Evolutionary conservation across 2,329 filamentous ascomycete genomes (phyloP), one percentile per base, ranked within the genome.

Genomic region (Gliomastix tumulicola): DNA sequence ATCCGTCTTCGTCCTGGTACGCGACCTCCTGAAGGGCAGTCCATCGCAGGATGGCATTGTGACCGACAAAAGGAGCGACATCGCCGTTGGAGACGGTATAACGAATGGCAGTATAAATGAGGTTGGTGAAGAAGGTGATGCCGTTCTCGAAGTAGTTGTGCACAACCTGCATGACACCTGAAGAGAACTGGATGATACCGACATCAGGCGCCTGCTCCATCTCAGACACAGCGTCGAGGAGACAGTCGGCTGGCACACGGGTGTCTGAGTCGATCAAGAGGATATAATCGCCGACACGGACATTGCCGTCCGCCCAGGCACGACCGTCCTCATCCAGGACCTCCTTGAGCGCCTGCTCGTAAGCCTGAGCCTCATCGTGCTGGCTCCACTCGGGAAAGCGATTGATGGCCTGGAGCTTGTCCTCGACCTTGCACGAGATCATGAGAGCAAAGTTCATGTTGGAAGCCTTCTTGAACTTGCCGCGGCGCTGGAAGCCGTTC

Each of bases 261-360:
- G 84, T 88, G 57, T 88, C 84, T 3, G 83, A 88, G 62, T 88
- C 83, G 51, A 88, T 84, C 41, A 89, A 50, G 11, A 62, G 51
- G 41, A 89, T 86, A 57, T 88, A 89, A 60, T 94, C 87, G 38
- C 88, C 88, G 17, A 94, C 68, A 35, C 87, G 84, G 47, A 94
- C 82, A 57, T 92, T 88, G 43, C 87, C 88, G 53, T 88, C 85
- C 15, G 86, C 86, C 83, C 82, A 85, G 20, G 83, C 83, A 20
- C 81, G 76, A 15, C 79, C 78, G 39, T 84, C 70, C 34, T 80
- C 76, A 32, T 79, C 71, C 25, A 89, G 68, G 15, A 82, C 74
- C 41, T 82, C 73, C 46, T 76, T 72, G 30, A 89, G 69, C 41
- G 76, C 70, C 49, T 68, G 59, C 55, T 81, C 73, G 50, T 88